A percentile compares a stretch with the other conserved stretches of the same genome.
Conservation (phyloP, 2,329 filamentous ascomycete genomes). For the Rutstroemia sp. region DNA sequence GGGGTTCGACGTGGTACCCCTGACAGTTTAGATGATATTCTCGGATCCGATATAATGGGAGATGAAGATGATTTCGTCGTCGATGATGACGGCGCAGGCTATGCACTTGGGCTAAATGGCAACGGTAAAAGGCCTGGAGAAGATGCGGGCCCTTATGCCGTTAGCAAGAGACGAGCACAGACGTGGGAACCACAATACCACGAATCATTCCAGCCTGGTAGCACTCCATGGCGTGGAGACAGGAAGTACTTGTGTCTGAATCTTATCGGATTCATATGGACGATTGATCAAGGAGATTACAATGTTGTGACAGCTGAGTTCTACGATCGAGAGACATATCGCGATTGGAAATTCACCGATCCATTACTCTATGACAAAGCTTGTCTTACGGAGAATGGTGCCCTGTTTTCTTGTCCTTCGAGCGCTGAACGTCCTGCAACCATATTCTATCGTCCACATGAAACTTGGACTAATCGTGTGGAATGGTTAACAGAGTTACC, state of each 20-base stretch:
- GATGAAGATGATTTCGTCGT: slow-evolving; percentile 74
- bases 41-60: slow-evolving; percentile 49
- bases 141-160: slow-evolving; percentile 32
- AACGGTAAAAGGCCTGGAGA: slow-evolving; percentile 59
- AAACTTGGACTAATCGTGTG: slow-evolving; percentile 75
- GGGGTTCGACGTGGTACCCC: slow-evolving; percentile 54
- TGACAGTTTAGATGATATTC: slow-evolving; percentile 77
- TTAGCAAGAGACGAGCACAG: slow-evolving; percentile 35
- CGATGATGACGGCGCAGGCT: slow-evolving; percentile 92
- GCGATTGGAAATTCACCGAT: slow-evolving; percentile 97
- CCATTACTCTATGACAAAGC: slow-evolving; percentile 95
- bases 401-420: slow-evolving; percentile 77
- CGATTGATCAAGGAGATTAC: slow-evolving; percentile 87
- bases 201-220: slow-evolving; percentile 83
- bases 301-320: slow-evolving; percentile 96
- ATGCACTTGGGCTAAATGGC: slow-evolving; percentile 52
- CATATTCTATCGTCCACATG: slow-evolving; percentile 94
- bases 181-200: slow-evolving; percentile 59
- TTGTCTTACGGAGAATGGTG: slow-evolving; percentile 77
- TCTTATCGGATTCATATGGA: slow-evolving; percentile 92
- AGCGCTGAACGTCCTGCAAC: slow-evolving; percentile 59
- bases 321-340: slow-evolving; percentile 85
- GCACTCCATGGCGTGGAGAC: slow-evolving; percentile 92
- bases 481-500: slow-evolving; percentile 92
- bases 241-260: slow-evolving; percentile 91